Conservation (phyloP, 352 stramenopile genomes). For the Pythium guiyangense region DNA sequence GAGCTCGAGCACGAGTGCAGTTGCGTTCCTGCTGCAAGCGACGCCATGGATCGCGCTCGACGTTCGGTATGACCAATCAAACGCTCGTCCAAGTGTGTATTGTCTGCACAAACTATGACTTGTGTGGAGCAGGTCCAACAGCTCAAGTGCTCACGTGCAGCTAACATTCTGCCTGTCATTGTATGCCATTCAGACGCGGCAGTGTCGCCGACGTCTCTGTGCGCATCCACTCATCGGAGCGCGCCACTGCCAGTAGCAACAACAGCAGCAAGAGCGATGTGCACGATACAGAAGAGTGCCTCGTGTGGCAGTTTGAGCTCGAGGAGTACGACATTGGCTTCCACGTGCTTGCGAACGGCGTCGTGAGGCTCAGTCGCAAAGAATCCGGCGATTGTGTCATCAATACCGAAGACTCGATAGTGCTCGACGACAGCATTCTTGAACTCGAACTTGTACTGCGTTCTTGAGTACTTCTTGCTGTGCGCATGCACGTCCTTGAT, state of each 20-base stretch:
- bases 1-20: constrained; percentile 17
- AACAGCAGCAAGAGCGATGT: constrained; percentile 1
- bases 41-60: constrained; percentile 42
- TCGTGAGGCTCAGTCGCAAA: too few species aligned
- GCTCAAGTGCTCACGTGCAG: background rate
- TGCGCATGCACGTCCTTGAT: too few species aligned
- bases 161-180: background rate
- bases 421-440: too few species aligned
- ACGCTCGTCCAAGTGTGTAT: too few species aligned
- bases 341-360: constrained; percentile 45
- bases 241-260: too few species aligned
- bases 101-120: too few species aligned
- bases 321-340: constrained; percentile 62
- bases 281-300: constrained; percentile 21
- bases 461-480: too few species aligned
- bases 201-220: constrained; percentile 46
- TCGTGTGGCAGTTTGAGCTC: constrained; percentile 63
- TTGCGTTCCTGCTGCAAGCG: constrained; percentile 52
- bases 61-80: too few species aligned
- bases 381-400: too few species aligned
- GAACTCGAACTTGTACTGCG: too few species aligned
- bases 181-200: constrained; percentile 25
- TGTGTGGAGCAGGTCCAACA: too few species aligned
- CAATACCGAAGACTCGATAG: too few species aligned
- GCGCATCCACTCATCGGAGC: constrained; percentile 15